Percentiles rank a stretch among this genome's conserved stretches.
These are phyloP conservation scores for Nannizziopsis arthrosporioides DNA, from an alignment of 2,329 filamentous ascomycete species.

Conservation along the genomic window DNA sequence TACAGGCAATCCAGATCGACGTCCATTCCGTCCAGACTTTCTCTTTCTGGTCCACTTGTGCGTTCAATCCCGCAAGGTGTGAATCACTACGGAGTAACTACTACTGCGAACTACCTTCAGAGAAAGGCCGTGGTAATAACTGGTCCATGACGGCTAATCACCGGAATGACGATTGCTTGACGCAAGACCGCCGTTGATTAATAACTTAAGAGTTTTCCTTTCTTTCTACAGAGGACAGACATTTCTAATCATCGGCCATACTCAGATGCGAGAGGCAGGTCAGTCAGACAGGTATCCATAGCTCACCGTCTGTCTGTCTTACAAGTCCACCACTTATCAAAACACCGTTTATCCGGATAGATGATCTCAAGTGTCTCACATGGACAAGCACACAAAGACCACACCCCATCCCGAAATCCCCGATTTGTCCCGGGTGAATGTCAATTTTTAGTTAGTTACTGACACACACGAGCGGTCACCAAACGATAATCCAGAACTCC, in stretches of 20 bases:
- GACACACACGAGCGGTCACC: slow-evolving; percentile 15
- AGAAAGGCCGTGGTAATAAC: slow-evolving; percentile 7
- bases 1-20: slow-evolving; percentile 5
- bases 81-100: too few species aligned
- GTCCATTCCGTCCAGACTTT: background rate
- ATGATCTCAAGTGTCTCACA: background rate
- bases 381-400: slow-evolving; percentile 1
- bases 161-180: slow-evolving; percentile 5
- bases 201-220: background rate
- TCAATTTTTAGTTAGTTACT: slow-evolving; percentile 27
- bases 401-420: slow-evolving; percentile 13
- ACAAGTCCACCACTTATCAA: too few species aligned
- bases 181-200: background rate
- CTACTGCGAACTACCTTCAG: too few species aligned
- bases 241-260: too few species aligned
- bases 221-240: too few species aligned
- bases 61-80: too few species aligned
- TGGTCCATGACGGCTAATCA: background rate
- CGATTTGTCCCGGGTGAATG: slow-evolving; percentile 26
- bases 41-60: too few species aligned
- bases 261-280: too few species aligned
- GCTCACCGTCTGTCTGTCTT: too few species aligned
- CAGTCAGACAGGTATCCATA: too few species aligned
- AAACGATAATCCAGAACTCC: slow-evolving; percentile 5
- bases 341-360: too few species aligned